Conservation (phyloP, 2,329 filamentous ascomycete species). For the Pyricularia sp. region DNA sequence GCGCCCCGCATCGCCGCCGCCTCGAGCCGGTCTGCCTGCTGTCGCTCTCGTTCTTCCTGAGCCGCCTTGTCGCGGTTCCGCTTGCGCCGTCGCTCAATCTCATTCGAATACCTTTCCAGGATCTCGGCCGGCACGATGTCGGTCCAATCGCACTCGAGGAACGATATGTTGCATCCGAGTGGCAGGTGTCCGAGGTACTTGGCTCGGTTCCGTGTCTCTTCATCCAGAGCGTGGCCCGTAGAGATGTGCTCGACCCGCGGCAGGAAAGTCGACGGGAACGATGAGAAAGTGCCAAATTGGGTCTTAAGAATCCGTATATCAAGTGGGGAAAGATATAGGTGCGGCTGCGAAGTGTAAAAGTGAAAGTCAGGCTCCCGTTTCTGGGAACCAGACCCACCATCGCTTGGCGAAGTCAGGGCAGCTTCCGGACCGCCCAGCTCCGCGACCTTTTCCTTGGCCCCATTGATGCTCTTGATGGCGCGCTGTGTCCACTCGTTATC, state of each 20-base stretch:
- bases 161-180: slow-evolving; percentile 82
- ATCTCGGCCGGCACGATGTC: slow-evolving; percentile 72
- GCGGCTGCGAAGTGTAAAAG: slow-evolving; percentile 81
- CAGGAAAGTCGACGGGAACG: slow-evolving; percentile 77
- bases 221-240: slow-evolving; percentile 79
- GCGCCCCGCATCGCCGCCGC: slow-evolving; percentile 55
- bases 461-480: slow-evolving; percentile 64
- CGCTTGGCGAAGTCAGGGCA: slow-evolving; percentile 11
- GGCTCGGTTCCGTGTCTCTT: slow-evolving; percentile 69
- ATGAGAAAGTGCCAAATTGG: slow-evolving; percentile 73
- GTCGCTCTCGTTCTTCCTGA: slow-evolving; percentile 76
- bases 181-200: slow-evolving; percentile 85
- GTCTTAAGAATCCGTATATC: slow-evolving; percentile 90
- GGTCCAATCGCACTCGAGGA: slow-evolving; percentile 91
- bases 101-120: slow-evolving; percentile 64
- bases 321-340: slow-evolving; percentile 82
- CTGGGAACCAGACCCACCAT: slow-evolving; percentile 4
- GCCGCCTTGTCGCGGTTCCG: slow-evolving; percentile 74
- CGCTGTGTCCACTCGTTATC: slow-evolving; percentile 89
- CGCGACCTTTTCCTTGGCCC: slow-evolving; percentile 64
- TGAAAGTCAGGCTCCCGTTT: slow-evolving; percentile 48
- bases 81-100: slow-evolving; percentile 69
- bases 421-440: slow-evolving; percentile 28
- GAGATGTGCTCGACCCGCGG: slow-evolving; percentile 85
- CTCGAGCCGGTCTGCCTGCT: slow-evolving; percentile 74